Evolutionary conservation across 495 filamentous ascomycete genomes (phyloP).

Genomic region (Penicillium mononematosum): DNA sequence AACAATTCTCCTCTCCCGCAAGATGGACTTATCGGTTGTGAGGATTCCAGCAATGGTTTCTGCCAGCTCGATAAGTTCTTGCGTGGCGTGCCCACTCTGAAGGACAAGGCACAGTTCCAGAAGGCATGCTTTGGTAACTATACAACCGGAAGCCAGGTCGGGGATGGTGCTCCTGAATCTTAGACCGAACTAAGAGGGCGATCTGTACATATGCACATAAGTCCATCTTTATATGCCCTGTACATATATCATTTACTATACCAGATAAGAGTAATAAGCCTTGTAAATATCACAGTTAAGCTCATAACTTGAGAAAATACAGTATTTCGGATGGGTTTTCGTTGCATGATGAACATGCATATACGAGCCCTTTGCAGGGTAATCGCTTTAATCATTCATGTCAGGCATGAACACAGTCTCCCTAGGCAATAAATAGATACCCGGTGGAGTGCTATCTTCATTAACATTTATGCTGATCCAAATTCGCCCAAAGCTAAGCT

Average conservation of each 20-base stretch:
- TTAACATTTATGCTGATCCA: too few species aligned
- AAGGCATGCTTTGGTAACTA: slow-evolving; percentile 33
- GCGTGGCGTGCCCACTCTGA: slow-evolving; percentile 20
- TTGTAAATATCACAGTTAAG: neutral
- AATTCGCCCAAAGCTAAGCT: too few species aligned
- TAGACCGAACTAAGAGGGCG: neutral
- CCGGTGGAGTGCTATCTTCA: too few species aligned
- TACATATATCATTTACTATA: neutral
- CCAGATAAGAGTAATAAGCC: neutral
- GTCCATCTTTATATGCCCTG: neutral
- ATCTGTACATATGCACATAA: neutral
- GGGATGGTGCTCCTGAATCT: slow-evolving; percentile 28
- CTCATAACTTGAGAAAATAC: neutral
- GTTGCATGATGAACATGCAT: neutral
- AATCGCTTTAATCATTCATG: too few species aligned
- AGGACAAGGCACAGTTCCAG: slow-evolving; percentile 27
- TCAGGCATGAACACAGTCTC: too few species aligned
- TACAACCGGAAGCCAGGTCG: slow-evolving; percentile 27
- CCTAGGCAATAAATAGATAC: too few species aligned
- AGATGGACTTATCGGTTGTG: slow-evolving; percentile 31
- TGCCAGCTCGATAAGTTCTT: slow-evolving; percentile 29
- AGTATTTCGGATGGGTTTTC: too few species aligned
- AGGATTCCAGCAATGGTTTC: slow-evolving; percentile 31
- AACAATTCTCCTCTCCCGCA: slow-evolving; percentile 32
- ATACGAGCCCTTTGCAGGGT: too few species aligned